Evolutionary conservation across 2,329 filamentous ascomycete species (phyloP).

Genomic region (Fusarium sulawesiense): DNA sequence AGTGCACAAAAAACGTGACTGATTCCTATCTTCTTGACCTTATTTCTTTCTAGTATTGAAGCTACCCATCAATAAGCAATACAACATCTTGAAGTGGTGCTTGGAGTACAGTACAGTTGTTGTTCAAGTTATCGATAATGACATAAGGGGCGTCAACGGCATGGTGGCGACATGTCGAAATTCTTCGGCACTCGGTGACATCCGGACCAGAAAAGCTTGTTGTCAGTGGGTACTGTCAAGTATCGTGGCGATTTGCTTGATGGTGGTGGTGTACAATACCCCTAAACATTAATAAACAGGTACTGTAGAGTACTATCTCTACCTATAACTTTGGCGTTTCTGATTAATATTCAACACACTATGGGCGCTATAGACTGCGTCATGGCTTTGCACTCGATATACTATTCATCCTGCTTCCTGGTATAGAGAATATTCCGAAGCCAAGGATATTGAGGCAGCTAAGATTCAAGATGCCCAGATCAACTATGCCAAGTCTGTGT

Average conservation of each 20-base stretch:
- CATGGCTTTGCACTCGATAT: not conserved
- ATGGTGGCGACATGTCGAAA: constrained; percentile 25
- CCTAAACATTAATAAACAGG: not conserved
- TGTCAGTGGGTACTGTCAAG: not conserved
- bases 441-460: constrained; percentile 5
- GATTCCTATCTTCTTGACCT: not conserved
- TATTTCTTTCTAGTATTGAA: too few species aligned
- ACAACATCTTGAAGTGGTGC: not conserved
- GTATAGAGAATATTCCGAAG: not conserved
- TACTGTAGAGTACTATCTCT: not conserved
- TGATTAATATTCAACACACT: not conserved
- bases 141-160: constrained; percentile 14
- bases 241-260: constrained; percentile 1
- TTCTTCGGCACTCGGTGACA: constrained; percentile 16
- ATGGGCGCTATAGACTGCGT: not conserved
- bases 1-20: not conserved
- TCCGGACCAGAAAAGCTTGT: constrained; percentile 35
- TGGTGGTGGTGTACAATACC: constrained; percentile 14
- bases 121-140: constrained; percentile 14
- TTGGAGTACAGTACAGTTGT: not conserved
- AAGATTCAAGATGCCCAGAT: constrained; percentile 2
- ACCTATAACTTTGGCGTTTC: not conserved
- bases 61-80: not conserved
- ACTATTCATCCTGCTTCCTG: not conserved
- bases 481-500: constrained; percentile 19